phyloP scores from a whole-genome alignment of 768 basidiomycete genomes.

The Lepiota venenata region DNA sequence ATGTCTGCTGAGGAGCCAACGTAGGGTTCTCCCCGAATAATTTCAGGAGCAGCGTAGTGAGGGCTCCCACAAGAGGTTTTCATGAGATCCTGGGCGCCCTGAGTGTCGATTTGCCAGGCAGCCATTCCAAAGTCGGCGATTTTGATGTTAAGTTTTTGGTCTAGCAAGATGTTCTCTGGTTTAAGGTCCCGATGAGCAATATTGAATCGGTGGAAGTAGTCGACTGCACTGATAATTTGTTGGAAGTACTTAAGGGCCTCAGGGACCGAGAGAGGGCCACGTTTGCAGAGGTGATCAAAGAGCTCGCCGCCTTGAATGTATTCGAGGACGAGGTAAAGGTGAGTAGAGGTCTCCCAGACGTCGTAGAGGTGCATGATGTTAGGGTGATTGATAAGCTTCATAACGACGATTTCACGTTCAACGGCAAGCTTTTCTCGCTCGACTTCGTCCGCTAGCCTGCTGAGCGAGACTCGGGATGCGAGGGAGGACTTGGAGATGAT shows the following conservation, averaged over 20 bases:
- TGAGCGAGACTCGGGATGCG: conserved; percentile 63
- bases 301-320: conserved; percentile 95
- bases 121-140: conserved; percentile 99
- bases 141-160: conserved; percentile 83
- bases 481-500: conserved; percentile 81
- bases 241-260: conserved; percentile 89
- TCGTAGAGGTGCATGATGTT: conserved; percentile 94
- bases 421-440: conserved; percentile 79
- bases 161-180: conserved; percentile 89
- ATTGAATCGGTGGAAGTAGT: conserved; percentile 93
- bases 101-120: conserved; percentile 69
- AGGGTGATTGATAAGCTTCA: conserved; percentile 96
- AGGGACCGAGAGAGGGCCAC: conserved; percentile 62
- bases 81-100: conserved; percentile 40
- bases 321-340: conserved; percentile 90
- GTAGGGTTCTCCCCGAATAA: conserved; percentile 80
- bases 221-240: conserved; percentile 87
- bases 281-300: conserved; percentile 85
- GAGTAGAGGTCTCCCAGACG: conserved; percentile 91
- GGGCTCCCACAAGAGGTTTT: conserved; percentile 91
- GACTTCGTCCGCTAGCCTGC: conserved; percentile 65
- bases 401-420: conserved; percentile 93
- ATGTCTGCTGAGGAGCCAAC: conserved; percentile 88
- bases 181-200: conserved; percentile 94
- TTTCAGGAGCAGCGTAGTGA: conserved; percentile 93